A percentile compares a stretch with the other conserved stretches of the same genome.
These are phyloP conservation scores for Termitomyces sp. DNA, from an alignment of 768 basidiomycete species.

Conservation along the genomic window DNA sequence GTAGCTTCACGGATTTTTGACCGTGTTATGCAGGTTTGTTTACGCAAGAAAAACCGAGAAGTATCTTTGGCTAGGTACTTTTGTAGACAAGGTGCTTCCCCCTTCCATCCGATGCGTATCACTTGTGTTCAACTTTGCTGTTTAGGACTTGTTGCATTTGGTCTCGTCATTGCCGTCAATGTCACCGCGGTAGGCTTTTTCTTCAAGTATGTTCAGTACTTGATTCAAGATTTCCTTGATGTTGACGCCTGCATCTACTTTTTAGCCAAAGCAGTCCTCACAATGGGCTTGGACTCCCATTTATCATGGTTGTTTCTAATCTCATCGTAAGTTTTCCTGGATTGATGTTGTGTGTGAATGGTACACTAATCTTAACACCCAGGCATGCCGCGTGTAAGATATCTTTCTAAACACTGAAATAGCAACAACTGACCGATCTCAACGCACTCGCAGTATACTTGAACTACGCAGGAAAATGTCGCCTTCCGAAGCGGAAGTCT, in stretches of 20 bases:
- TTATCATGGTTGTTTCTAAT: conserved; percentile 29
- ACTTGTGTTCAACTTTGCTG: not conserved
- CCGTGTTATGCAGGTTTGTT: conserved; percentile 19
- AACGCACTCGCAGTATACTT: conserved; percentile 25
- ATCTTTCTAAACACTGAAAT: not conserved
- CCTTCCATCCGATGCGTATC: not conserved
- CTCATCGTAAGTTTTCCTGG: conserved; percentile 22
- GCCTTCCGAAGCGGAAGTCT: conserved; percentile 27
- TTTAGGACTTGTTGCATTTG: conserved; percentile 28
- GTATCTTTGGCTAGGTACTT: conserved; percentile 30
- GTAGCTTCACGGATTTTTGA: not conserved
- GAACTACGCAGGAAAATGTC: conserved; percentile 31
- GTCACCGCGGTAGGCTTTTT: conserved; percentile 22
- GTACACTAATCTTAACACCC: not conserved
- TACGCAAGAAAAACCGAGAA: conserved; percentile 20
- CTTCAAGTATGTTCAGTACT: conserved; percentile 22
- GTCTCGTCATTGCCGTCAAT: conserved; percentile 24
- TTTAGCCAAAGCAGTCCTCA: conserved; percentile 24
- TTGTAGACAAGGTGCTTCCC: conserved; percentile 26
- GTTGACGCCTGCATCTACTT: not conserved
- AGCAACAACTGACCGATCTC: not conserved
- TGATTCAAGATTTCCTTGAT: not conserved
- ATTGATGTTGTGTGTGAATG: not conserved
- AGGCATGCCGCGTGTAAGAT: conserved; percentile 32
- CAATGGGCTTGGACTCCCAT: conserved; percentile 29